phyloP scores from a whole-genome alignment of 768 basidiomycete genomes.

The Zangia roseola region DNA sequence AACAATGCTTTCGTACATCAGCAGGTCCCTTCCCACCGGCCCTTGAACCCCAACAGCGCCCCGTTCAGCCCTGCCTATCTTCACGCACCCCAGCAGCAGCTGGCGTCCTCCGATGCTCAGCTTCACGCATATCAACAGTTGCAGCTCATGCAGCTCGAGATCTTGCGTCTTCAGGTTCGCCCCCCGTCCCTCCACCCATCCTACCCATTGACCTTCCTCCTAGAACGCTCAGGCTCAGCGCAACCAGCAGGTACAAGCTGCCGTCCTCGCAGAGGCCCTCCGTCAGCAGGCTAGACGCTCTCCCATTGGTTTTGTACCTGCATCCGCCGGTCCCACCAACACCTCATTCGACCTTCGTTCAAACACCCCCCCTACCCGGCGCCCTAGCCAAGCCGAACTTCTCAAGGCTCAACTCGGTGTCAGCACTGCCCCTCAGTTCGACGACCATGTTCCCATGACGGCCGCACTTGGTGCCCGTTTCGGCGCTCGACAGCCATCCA shows the following conservation, averaged over 20 bases:
- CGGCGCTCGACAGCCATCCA: constrained; percentile 52
- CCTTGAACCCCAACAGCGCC: constrained; percentile 51
- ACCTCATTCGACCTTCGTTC: constrained; percentile 65
- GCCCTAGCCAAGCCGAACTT: constrained; percentile 67
- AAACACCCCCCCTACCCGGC: constrained; percentile 59
- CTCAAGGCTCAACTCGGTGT: constrained; percentile 60
- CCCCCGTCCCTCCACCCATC: not conserved
- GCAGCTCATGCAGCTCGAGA: constrained; percentile 84
- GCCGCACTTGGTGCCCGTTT: constrained; percentile 76
- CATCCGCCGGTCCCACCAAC: constrained; percentile 70
- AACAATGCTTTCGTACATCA: constrained; percentile 68
- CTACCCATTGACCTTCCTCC: constrained; percentile 10
- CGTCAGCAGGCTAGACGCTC: constrained; percentile 47
- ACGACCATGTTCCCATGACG: constrained; percentile 77
- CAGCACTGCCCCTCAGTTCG: constrained; percentile 25
- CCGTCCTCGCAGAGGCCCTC: constrained; percentile 59
- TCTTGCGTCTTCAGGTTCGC: constrained; percentile 75
- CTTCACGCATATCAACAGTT: constrained; percentile 65
- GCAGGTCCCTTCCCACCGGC: constrained; percentile 51
- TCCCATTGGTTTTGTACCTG: constrained; percentile 41
- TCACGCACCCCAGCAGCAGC: constrained; percentile 41
- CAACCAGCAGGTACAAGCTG: constrained; percentile 63
- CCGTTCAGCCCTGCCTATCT: constrained; percentile 44
- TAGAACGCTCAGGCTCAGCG: constrained; percentile 68
- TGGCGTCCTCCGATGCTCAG: constrained; percentile 42